Base-by-base conservation (phyloP, 1,139 yeast genomes). In the Kodamaea arcana region DNA sequence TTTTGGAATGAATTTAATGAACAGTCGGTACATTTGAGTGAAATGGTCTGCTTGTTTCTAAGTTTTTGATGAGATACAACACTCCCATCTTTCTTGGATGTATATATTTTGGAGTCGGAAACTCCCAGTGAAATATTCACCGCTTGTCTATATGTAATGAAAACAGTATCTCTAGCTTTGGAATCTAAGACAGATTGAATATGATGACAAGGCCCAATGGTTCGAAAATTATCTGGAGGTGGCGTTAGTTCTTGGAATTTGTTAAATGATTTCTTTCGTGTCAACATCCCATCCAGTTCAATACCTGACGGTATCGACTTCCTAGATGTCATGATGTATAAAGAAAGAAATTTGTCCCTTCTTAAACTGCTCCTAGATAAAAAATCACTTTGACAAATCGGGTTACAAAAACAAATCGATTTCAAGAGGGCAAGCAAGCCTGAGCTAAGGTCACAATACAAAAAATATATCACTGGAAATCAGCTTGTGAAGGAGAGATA, bases 71-170 rank as follows among this genome's bases (percentile, higher is more conserved):
- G 47, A 15, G 52, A 40, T 9, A 58, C 65, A 46, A 34, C 56
- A 15, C 58, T 46, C 6, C 52, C 51, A 46, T 62, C 72, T 45
- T 60, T 63, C 44, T 54, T 58, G 34, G 51, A 52, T 21, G 47
- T 50, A 46, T 58, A 58, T 13, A 47, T 32, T 33, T 47, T 45
- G 36, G 50, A 35, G 20, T 46, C 42, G 29, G 53, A 40, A 29
- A 60, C 49, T 33, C 69, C 51, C 47, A 58, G 54, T 29, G 69
- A 49, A 29, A 80, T 72, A 31, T 69, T 67, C 28, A 77, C 73
- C 1, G 81, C 84, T 37, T 78, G 77, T 30, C 65, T 60, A 49
- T 79, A 80, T n/a, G 83, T 77, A 40, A 66, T 62, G 38, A 77
- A 54, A 4, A 78, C 81, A 4, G 76, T 75, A 3, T 73, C 78